Evolutionary conservation across 352 stramenopile genomes (phyloP).

Genomic region (Phytophthora europaea): DNA sequence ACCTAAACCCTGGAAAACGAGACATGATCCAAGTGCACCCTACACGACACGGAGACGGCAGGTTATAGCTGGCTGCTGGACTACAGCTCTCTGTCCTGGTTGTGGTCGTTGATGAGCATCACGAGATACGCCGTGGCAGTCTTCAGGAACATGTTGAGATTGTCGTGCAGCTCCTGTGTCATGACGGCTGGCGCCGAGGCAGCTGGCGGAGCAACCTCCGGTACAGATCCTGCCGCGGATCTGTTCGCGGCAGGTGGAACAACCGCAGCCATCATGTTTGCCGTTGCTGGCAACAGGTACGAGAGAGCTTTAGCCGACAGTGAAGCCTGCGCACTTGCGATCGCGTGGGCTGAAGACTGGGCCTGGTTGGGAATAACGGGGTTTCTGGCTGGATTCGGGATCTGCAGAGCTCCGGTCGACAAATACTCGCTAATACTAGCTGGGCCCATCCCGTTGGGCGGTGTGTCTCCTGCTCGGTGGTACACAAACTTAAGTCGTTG

Average conservation of each 20-base stretch:
- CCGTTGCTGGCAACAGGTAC: slow-evolving; percentile 41
- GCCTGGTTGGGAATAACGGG: slow-evolving; percentile 4
- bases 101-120: slow-evolving; percentile 53
- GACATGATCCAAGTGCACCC: neutral
- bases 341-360: slow-evolving; percentile 26
- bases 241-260: slow-evolving; percentile 13
- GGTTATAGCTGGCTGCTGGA: neutral
- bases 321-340: slow-evolving; percentile 34
- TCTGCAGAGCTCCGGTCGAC: slow-evolving; percentile 20
- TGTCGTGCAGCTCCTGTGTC: slow-evolving; percentile 45
- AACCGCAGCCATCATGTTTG: slow-evolving; percentile 23
- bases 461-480: slow-evolving; percentile 27
- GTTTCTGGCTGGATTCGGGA: slow-evolving; percentile 7
- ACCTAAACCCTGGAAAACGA: neutral
- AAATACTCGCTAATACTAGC: slow-evolving; percentile 34
- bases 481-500: neutral
- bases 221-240: slow-evolving; percentile 1
- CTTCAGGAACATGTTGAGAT: slow-evolving; percentile 55
- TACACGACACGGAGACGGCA: neutral
- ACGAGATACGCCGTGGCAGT: slow-evolving; percentile 48
- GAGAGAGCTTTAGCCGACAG: slow-evolving; percentile 38
- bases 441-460: slow-evolving; percentile 16
- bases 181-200: slow-evolving; percentile 24
- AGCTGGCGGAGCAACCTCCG: neutral
- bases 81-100: slow-evolving; percentile 24